These are phyloP conservation scores for Theobroma cacao DNA, from an alignment of 345 rosid species.

Conservation along the genomic window DNA sequence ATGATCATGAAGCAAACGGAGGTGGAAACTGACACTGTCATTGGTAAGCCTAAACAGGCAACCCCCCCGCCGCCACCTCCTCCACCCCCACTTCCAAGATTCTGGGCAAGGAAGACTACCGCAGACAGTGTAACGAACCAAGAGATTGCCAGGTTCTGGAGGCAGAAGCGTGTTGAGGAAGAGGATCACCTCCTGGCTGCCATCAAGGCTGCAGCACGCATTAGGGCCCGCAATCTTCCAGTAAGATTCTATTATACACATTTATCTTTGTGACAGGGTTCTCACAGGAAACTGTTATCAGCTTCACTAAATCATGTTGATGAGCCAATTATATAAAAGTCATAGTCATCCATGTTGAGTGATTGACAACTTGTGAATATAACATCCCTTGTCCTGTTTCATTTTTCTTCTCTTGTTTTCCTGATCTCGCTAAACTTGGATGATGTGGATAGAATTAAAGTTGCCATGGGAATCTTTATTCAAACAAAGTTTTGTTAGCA, in stretches of 20 bases:
- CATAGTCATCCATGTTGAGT: neutral
- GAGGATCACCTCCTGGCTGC: slow-evolving; percentile 91
- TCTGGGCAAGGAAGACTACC: slow-evolving; percentile 34
- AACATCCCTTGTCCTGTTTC: neutral
- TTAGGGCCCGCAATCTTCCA: slow-evolving; percentile 67
- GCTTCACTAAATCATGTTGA: neutral
- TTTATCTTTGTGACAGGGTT: slow-evolving; percentile 9
- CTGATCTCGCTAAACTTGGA: neutral
- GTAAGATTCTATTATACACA: slow-evolving; percentile 35
- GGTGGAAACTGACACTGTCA: slow-evolving; percentile 22
- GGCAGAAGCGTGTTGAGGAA: slow-evolving; percentile 60
- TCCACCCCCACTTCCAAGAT: slow-evolving; percentile 43
- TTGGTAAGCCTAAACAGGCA: slow-evolving; percentile 23
- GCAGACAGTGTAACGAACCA: slow-evolving; percentile 61
- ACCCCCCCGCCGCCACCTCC: slow-evolving; percentile 50
- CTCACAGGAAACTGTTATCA: neutral
- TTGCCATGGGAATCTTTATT: neutral
- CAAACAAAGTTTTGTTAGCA: neutral
- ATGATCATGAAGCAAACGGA: slow-evolving; percentile 44
- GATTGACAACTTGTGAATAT: neutral
- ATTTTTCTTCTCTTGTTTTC: neutral
- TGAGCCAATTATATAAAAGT: neutral
- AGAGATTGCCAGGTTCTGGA: slow-evolving; percentile 85
- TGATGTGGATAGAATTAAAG: neutral
- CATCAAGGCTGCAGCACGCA: slow-evolving; percentile 81